Base-by-base conservation (phyloP, 129 eudicot species). In the Solidago caesia region DNA sequence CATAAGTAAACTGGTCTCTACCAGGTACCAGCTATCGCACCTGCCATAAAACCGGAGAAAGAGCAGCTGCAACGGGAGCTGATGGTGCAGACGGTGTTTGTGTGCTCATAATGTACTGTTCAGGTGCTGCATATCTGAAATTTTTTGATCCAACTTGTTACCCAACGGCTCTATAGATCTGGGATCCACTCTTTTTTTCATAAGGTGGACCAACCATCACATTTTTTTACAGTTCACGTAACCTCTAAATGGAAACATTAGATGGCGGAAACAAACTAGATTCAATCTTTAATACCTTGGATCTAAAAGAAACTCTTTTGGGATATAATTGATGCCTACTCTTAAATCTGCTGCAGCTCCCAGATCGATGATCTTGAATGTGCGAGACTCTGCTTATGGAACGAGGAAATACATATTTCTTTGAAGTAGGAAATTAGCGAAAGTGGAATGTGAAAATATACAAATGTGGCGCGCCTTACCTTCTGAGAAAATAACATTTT, bases 41-140 rank as follows among this genome's bases (percentile, higher is more conserved):
- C 98, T 93, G 99, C 99, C 99, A 94, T 51, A 94, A 81, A 62
- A 91, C 99, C 7, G 99, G 99, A 59, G 99, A 94, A 75, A 94
- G 97, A 67, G 94, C 96, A 60, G 99, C 77, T 44, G 99, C 99
- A 55, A 94, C 93, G 5, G 99, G 99, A 63, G 88, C 97, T 12
- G 99, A 94, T 43, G 99, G 99, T 5, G 99, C 99, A 41, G 99
- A 94, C 12, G 99, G 99, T 45, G 99, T 94, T 84, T 94, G 99
- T 12, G 99, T 94, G 87, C 99, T 94, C 99, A 94, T 94, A 48
- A 94, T 94, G 80, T 94, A 94, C 76, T 94, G 99, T 84, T 94
- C 99, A 39, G 99, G 99, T 72, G 99, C 99, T 44, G 97, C 84
- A 72, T 94, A 94, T 77, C 99, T 91, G 87, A 55, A 63, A 26